These are phyloP conservation scores for Cunninghamia lanceolata DNA, from an alignment of 75 land plant species.

Conservation along the genomic window DNA sequence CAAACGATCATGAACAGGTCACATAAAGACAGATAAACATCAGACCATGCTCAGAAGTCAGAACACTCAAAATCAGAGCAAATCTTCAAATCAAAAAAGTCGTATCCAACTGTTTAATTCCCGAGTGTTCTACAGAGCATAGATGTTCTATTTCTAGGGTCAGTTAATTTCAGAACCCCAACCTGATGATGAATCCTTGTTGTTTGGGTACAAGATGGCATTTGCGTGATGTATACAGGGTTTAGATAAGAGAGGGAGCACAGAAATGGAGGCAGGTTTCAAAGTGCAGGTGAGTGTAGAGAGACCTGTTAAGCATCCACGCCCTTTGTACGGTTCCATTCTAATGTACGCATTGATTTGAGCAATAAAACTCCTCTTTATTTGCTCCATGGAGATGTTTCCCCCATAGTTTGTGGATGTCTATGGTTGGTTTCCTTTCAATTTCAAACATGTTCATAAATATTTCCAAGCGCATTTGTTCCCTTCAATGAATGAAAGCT, in stretches of 20 bases:
- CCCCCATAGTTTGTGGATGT: background rate
- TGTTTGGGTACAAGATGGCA: background rate
- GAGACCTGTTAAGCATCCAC: background rate
- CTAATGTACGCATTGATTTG: background rate
- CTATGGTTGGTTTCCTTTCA: background rate
- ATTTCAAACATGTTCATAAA: background rate
- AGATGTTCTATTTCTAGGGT: background rate
- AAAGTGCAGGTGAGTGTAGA: background rate
- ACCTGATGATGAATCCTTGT: background rate
- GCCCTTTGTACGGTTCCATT: background rate
- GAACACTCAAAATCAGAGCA: too few relatives aligned
- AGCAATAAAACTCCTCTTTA: background rate
- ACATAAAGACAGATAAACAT: background rate
- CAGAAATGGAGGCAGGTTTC: background rate
- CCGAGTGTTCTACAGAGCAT: background rate
- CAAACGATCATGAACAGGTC: background rate
- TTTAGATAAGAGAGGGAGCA: background rate
- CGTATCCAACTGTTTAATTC: background rate
- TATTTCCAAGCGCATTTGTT: background rate
- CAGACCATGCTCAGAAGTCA: background rate
- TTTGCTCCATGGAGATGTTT: background rate
- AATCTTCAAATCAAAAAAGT: background rate
- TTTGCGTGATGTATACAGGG: background rate
- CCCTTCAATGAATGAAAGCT: background rate
- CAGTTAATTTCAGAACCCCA: background rate